Evolutionary conservation across 306 rosid genomes (phyloP), one percentile per base, ranked within the genome.

Genomic region (Echinosophora koreensis): DNA sequence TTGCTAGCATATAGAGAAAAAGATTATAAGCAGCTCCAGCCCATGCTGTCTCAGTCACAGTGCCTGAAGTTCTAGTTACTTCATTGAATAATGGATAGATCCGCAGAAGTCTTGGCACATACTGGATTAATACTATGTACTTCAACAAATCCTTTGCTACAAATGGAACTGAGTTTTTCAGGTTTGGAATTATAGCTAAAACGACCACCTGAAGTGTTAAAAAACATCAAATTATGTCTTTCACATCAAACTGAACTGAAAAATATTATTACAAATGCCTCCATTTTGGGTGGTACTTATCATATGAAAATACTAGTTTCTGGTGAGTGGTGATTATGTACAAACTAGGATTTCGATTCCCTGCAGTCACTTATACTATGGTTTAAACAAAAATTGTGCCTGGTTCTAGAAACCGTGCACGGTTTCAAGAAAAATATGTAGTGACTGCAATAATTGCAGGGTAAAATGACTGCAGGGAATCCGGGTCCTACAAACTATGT

Each of bases 21-120:
- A 96, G 96, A 89, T 96, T 92, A 82, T 52, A 88, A 38, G 86
- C 93, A 87, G 99, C 97, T 54, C 96, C 92, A 71, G 92, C 88
- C 97, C 96, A 91, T 9, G 93, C 97, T n/a, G 89, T 96, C 84
- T 91, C 92, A 38, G 96, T 91, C 69, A 96, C 79, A 84, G 87
- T 88, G 74, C 99, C 98, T 30, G 93, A 89, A 42, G 90, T 87
- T 77, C 86, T 86, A 3, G 90, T 92, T 59, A 92, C 97, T 91
- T 91, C 93, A 41, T 44, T 77, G 84, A 78, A 91, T 9, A 92
- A 77, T n/a, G 97, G 98, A 85, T 13, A 18, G 44, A 96, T 91
- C 72, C 98, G 80, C 35, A 79, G 6, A 62, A 96, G 73, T 71
- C 99, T 93, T 4, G 99, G 98, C 76, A 89, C 71, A 66, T 82